A percentile compares a stretch with the other conserved stretches of the same genome.
These are phyloP conservation scores for Triticum monococcum DNA, from an alignment of 176 grass and related monocot species.

Conservation along the genomic window DNA sequence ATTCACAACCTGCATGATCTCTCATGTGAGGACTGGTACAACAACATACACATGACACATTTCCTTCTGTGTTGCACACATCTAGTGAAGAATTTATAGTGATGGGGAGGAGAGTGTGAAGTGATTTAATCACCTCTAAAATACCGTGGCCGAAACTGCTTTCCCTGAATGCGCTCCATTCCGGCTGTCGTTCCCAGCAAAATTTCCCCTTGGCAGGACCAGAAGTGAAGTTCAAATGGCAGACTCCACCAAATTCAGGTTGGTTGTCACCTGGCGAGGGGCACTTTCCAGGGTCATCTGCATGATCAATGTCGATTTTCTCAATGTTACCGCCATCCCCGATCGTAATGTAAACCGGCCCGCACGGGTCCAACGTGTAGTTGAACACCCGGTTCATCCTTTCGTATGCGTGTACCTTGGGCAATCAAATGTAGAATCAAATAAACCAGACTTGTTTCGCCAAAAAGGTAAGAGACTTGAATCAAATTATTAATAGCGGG, in stretches of 20 bases:
- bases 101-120: background rate
- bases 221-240: slow-evolving; percentile 79
- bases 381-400: slow-evolving; percentile 90
- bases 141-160: slow-evolving; percentile 96
- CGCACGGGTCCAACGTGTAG: slow-evolving; percentile 72
- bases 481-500: background rate
- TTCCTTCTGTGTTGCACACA: background rate
- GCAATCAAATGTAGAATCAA: background rate
- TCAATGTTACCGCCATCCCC: slow-evolving; percentile 95
- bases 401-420: slow-evolving; percentile 88
- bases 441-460: background rate
- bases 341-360: slow-evolving; percentile 72
- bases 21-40: background rate
- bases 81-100: background rate
- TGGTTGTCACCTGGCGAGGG: slow-evolving; percentile 55
- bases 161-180: slow-evolving; percentile 91
- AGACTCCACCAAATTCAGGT: slow-evolving; percentile 80
- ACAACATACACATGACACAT: background rate
- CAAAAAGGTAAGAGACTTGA: background rate
- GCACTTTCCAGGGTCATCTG: slow-evolving; percentile 77
- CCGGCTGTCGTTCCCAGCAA: slow-evolving; percentile 77
- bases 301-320: slow-evolving; percentile 65
- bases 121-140: slow-evolving; percentile 53
- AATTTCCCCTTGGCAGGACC: slow-evolving; percentile 84
- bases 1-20: slow-evolving; percentile 63